Evolutionary conservation across 345 rosid genomes (phyloP).

Genomic region (Citrus inodora): DNA sequence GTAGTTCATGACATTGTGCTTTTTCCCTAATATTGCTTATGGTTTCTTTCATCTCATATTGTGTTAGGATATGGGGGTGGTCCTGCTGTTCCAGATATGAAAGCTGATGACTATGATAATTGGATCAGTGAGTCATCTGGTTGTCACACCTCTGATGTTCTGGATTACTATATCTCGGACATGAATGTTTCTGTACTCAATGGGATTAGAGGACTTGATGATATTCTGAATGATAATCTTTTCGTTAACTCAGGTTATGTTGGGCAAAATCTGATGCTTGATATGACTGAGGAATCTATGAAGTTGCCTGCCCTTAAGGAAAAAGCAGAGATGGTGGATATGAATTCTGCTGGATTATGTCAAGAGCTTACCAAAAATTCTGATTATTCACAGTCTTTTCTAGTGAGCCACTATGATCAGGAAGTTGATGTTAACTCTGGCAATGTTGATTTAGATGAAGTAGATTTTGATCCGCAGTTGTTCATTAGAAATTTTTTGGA

Average conservation of each 20-base stretch:
- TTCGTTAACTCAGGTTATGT: conserved; percentile 29
- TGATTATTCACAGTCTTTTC: conserved; percentile 41
- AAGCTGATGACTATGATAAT: conserved; percentile 32
- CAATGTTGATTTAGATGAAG: conserved; percentile 39
- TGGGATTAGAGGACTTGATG: conserved; percentile 31
- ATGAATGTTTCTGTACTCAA: conserved; percentile 45
- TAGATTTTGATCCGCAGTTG: conserved; percentile 75
- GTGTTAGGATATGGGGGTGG: conserved; percentile 27
- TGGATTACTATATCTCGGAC: conserved; percentile 50
- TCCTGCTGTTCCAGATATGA: conserved; percentile 27
- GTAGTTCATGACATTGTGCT: not conserved
- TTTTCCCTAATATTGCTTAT: not conserved
- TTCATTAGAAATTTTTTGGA: conserved; percentile 75
- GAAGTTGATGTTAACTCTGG: conserved; percentile 40
- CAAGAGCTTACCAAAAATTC: conserved; percentile 36
- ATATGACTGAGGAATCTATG: conserved; percentile 64
- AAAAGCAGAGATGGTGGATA: conserved; percentile 39
- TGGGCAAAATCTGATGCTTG: conserved; percentile 53
- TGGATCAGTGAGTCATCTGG: conserved; percentile 30
- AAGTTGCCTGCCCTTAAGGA: conserved; percentile 74
- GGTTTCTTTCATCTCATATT: not conserved
- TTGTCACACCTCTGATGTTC: conserved; percentile 44
- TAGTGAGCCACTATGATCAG: conserved; percentile 39
- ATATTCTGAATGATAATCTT: conserved; percentile 15
- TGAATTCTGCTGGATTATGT: conserved; percentile 38